Percentiles rank a stretch among this genome's conserved stretches.
These are phyloP conservation scores for Colletotrichum tanaceti DNA, from an alignment of 2,329 filamentous ascomycete species.

Conservation along the genomic window DNA sequence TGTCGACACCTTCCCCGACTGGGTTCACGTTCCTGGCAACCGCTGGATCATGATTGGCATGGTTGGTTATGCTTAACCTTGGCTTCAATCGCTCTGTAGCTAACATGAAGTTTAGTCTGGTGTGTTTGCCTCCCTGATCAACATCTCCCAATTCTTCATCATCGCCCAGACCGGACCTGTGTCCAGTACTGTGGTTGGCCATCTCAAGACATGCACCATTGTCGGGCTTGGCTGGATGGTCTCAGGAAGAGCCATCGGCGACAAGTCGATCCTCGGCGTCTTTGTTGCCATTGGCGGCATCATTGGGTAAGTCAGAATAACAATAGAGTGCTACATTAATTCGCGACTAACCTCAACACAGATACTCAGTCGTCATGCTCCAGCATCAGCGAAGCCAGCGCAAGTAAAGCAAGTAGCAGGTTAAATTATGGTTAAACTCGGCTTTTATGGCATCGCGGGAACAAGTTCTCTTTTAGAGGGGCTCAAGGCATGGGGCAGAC, in stretches of 20 bases:
- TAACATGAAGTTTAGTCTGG: slow-evolving; percentile 61
- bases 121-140: slow-evolving; percentile 72
- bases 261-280: slow-evolving; percentile 67
- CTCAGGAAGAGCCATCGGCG: slow-evolving; percentile 65
- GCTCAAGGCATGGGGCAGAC: not conserved
- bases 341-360: slow-evolving; percentile 43
- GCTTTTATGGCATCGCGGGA: slow-evolving; percentile 22
- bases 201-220: slow-evolving; percentile 74
- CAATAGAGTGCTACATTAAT: not conserved
- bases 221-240: slow-evolving; percentile 72
- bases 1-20: slow-evolving; percentile 70
- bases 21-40: slow-evolving; percentile 61
- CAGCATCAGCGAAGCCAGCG: slow-evolving; percentile 49
- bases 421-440: not conserved
- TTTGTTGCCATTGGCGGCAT: slow-evolving; percentile 68
- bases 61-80: slow-evolving; percentile 53
- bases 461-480: slow-evolving; percentile 7
- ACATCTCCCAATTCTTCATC: slow-evolving; percentile 73
- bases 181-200: slow-evolving; percentile 73
- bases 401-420: slow-evolving; percentile 30
- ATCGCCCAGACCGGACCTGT: slow-evolving; percentile 71
- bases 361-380: slow-evolving; percentile 62
- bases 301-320: slow-evolving; percentile 59
- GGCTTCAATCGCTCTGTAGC: not conserved
- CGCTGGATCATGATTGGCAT: slow-evolving; percentile 70